These are phyloP conservation scores for Verticillium albo-atrum DNA, from an alignment of 2,329 filamentous ascomycete genomes.

Conservation along the genomic window DNA sequence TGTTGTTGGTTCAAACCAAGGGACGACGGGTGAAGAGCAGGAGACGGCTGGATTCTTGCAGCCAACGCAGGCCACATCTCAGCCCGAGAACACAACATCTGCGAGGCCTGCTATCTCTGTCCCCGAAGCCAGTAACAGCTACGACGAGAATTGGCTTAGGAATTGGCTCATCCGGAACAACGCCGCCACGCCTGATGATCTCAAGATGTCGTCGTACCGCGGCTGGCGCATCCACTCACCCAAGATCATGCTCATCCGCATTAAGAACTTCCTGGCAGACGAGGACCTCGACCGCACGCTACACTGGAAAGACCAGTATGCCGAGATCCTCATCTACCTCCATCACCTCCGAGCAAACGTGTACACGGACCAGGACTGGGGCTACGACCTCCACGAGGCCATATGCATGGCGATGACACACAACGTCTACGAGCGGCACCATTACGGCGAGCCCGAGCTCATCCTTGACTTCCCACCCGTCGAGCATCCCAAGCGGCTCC, in stretches of 20 bases:
- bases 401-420: conserved; percentile 29
- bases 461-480: conserved; percentile 16
- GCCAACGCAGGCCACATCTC: no score
- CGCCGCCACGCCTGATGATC: conserved; percentile 2
- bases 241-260: conserved; percentile 22
- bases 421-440: conserved; percentile 26
- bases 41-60: no score
- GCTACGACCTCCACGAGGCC: conserved; percentile 21
- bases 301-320: conserved; percentile 32
- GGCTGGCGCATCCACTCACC: conserved; percentile 29
- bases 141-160: conserved; percentile 9
- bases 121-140: not conserved
- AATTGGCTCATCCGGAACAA: conserved; percentile 8
- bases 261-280: conserved; percentile 42
- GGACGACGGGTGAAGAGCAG: no score
- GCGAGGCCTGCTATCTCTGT: no score
- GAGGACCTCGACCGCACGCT: conserved; percentile 38
- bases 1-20: no score
- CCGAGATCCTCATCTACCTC: conserved; percentile 34
- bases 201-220: conserved; percentile 19
- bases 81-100: no score
- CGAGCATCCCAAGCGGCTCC: not conserved
- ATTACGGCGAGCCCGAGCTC: conserved; percentile 23
- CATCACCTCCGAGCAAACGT: conserved; percentile 21
- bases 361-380: conserved; percentile 21